Percentiles rank a stretch among this genome's conserved stretches.
Conservation (phyloP, 768 basidiomycete species). For the Lactarius deliciosus region DNA sequence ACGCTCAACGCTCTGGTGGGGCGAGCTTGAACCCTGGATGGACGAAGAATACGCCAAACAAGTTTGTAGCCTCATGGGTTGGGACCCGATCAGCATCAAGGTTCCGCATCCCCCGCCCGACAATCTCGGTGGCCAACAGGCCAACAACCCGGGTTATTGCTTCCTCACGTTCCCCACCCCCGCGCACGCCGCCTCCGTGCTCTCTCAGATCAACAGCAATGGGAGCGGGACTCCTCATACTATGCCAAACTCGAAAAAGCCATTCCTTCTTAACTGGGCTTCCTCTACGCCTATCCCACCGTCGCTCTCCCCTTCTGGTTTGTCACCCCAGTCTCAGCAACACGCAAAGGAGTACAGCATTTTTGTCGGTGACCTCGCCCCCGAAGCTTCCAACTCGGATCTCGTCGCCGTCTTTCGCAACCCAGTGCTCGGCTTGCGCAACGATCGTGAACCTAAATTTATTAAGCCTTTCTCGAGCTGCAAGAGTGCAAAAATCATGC, state of each 20-base stretch:
- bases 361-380: slow-evolving; percentile 91
- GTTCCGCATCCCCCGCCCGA: slow-evolving; percentile 65
- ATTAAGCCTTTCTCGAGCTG: slow-evolving; percentile 88
- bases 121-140: slow-evolving; percentile 55
- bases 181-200: slow-evolving; percentile 65
- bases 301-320: slow-evolving; percentile 37
- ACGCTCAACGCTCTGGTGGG: slow-evolving; percentile 78
- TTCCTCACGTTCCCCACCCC: slow-evolving; percentile 82
- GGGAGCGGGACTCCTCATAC: slow-evolving; percentile 46
- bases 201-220: slow-evolving; percentile 59
- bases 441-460: slow-evolving; percentile 85
- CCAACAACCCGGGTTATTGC: slow-evolving; percentile 86
- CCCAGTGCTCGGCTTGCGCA: slow-evolving; percentile 79
- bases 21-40: slow-evolving; percentile 94
- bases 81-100: slow-evolving; percentile 75
- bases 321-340: slow-evolving; percentile 47
- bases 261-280: slow-evolving; percentile 83
- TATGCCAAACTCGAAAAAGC: slow-evolving; percentile 86
- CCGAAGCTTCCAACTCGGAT: slow-evolving; percentile 93
- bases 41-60: slow-evolving; percentile 93
- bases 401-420: slow-evolving; percentile 92
- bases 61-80: slow-evolving; percentile 82
- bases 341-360: slow-evolving; percentile 88
- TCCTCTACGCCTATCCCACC: slow-evolving; percentile 40
- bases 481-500: slow-evolving; percentile 95